These are phyloP conservation scores for Lyophyllum decastes DNA, from an alignment of 768 basidiomycete genomes.

Conservation along the genomic window DNA sequence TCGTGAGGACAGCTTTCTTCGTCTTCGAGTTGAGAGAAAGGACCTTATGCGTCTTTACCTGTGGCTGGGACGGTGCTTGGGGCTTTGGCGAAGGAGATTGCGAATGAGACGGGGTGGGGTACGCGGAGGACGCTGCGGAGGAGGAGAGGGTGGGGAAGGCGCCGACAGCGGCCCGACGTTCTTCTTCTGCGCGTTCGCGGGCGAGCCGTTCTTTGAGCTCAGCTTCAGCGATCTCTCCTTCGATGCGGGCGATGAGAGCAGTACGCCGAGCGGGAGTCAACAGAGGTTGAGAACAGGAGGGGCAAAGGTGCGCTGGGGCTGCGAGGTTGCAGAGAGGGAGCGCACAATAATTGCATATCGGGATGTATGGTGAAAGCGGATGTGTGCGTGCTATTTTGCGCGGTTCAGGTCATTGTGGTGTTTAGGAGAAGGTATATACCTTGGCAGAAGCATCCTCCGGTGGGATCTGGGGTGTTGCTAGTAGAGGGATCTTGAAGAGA, in stretches of 20 bases:
- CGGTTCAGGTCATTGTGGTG: not conserved
- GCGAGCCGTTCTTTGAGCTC: slow-evolving; percentile 50
- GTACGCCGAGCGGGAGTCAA: slow-evolving; percentile 32
- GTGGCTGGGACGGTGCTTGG: slow-evolving; percentile 21
- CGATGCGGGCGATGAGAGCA: slow-evolving; percentile 43
- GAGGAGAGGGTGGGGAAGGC: slow-evolving; percentile 58
- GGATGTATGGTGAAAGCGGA: slow-evolving; percentile 53
- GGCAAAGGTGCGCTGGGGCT: slow-evolving; percentile 53
- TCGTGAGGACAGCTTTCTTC: slow-evolving; percentile 53
- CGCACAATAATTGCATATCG: slow-evolving; percentile 59
- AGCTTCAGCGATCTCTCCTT: slow-evolving; percentile 42
- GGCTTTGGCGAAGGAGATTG: not conserved
- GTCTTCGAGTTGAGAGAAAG: slow-evolving; percentile 56
- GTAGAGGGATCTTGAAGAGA: slow-evolving; percentile 33
- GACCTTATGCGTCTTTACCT: slow-evolving; percentile 45
- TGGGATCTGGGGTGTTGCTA: slow-evolving; percentile 45
- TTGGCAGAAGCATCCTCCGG: slow-evolving; percentile 72
- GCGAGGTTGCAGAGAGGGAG: slow-evolving; percentile 64
- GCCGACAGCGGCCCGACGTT: slow-evolving; percentile 52
- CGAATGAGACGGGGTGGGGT: slow-evolving; percentile 2
- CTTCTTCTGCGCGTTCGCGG: slow-evolving; percentile 44
- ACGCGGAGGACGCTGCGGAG: not conserved
- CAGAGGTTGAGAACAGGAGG: slow-evolving; percentile 48
- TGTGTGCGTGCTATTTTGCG: slow-evolving; percentile 53
- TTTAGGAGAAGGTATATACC: slow-evolving; percentile 35